These are phyloP conservation scores for Rhizomucor miehei DNA, from an alignment of 371 early-diverging fungal species.

Conservation along the genomic window DNA sequence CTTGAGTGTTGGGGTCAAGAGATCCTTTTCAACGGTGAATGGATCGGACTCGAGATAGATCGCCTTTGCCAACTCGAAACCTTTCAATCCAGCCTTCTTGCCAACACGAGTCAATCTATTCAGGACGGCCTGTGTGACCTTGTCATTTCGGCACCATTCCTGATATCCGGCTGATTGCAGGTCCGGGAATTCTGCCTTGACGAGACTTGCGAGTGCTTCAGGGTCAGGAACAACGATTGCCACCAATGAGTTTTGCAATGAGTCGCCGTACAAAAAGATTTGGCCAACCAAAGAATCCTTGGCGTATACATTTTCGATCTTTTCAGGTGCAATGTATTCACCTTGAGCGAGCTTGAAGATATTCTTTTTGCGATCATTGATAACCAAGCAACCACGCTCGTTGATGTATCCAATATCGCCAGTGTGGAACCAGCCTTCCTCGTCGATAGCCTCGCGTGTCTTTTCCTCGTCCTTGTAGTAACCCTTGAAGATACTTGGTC, in stretches of 20 bases:
- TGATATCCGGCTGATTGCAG: slow-evolving; percentile 28
- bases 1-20: slow-evolving; percentile 72
- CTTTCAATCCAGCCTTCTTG: slow-evolving; percentile 52
- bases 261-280: slow-evolving; percentile 80
- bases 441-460: slow-evolving; percentile 76
- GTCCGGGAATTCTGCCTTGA: slow-evolving; percentile 25
- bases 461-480: slow-evolving; percentile 84
- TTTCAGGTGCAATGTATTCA: slow-evolving; percentile 98
- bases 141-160: slow-evolving; percentile 54
- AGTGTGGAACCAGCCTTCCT: slow-evolving; percentile 92
- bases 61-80: slow-evolving; percentile 57
- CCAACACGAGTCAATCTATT: slow-evolving; percentile 58
- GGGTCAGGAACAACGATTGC: slow-evolving; percentile 83
- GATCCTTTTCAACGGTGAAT: slow-evolving; percentile 55
- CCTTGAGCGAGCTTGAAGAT: slow-evolving; percentile 92
- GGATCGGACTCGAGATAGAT: slow-evolving; percentile 50
- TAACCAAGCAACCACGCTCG: slow-evolving; percentile 58
- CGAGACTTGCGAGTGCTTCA: slow-evolving; percentile 43
- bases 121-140: slow-evolving; percentile 58
- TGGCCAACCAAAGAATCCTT: slow-evolving; percentile 63
- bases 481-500: slow-evolving; percentile 72
- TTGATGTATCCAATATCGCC: slow-evolving; percentile 90
- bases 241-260: slow-evolving; percentile 74
- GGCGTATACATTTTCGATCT: slow-evolving; percentile 75
- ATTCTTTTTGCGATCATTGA: slow-evolving; percentile 97